These are phyloP conservation scores for Lepidium didymum DNA, from an alignment of 345 rosid genomes.

Conservation along the genomic window DNA sequence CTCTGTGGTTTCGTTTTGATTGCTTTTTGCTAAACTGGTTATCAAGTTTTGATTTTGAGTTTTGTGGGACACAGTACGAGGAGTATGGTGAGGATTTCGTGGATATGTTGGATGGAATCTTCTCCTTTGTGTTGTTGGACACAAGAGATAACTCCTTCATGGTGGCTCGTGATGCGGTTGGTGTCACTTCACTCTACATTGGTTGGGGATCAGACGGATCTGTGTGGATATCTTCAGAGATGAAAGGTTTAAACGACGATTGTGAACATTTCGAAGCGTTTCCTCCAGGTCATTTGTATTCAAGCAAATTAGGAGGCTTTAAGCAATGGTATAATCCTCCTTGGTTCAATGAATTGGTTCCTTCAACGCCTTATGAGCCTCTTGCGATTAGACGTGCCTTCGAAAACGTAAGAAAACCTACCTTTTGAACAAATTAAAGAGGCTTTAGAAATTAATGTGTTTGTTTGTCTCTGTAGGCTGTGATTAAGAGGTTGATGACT, in stretches of 20 bases:
- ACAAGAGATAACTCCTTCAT: slow-evolving; percentile 76
- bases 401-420: slow-evolving; percentile 48
- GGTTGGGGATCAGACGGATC: slow-evolving; percentile 98
- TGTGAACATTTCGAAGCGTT: slow-evolving; percentile 85
- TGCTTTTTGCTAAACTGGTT: background rate
- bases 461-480: slow-evolving; percentile 49
- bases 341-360: slow-evolving; percentile 67
- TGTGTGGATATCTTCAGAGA: slow-evolving; percentile 76
- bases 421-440: background rate
- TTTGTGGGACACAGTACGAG: slow-evolving; percentile 47
- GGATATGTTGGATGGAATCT: slow-evolving; percentile 90
- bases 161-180: slow-evolving; percentile 91
- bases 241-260: slow-evolving; percentile 84
- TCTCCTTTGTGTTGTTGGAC: slow-evolving; percentile 86
- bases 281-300: slow-evolving; percentile 89
- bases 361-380: slow-evolving; percentile 71
- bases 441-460: background rate
- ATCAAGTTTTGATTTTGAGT: background rate
- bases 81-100: slow-evolving; percentile 79
- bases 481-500: slow-evolving; percentile 82
- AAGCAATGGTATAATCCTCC: slow-evolving; percentile 87
- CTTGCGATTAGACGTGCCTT: slow-evolving; percentile 60
- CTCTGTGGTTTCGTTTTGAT: background rate
- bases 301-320: slow-evolving; percentile 69
- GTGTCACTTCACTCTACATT: slow-evolving; percentile 84